Evolutionary conservation across 768 basidiomycete species (phyloP).

Genomic region (Pisolithus albus): DNA sequence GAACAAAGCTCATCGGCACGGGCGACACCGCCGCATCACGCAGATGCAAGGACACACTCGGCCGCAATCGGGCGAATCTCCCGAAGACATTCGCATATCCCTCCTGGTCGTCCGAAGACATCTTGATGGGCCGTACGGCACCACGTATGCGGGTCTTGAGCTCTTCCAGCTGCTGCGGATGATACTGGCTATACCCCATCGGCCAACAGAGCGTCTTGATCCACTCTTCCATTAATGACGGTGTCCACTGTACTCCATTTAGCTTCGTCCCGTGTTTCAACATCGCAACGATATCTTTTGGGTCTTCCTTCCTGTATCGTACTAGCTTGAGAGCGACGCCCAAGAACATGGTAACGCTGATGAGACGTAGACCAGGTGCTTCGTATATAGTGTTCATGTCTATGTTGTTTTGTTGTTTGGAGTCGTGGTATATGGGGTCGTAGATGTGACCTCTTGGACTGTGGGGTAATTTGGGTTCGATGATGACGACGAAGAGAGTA

Average conservation of each 20-base stretch:
- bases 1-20: too few relatives aligned
- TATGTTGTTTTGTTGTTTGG: constrained; percentile 44
- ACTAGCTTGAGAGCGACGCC: constrained; percentile 67
- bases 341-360: constrained; percentile 68
- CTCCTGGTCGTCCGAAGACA: constrained; percentile 13
- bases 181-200: constrained; percentile 54
- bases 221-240: constrained; percentile 50
- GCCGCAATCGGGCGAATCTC: constrained; percentile 2
- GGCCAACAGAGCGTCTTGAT: constrained; percentile 53
- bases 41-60: neutral
- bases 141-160: constrained; percentile 47
- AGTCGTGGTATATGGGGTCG: constrained; percentile 58
- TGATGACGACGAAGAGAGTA: neutral
- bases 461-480: neutral
- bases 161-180: constrained; percentile 35
- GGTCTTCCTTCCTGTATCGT: constrained; percentile 56
- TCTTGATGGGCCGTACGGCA: constrained; percentile 31
- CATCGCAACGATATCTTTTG: constrained; percentile 59
- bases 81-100: neutral
- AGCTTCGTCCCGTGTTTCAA: constrained; percentile 53
- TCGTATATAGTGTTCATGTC: constrained; percentile 50
- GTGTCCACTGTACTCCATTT: constrained; percentile 50
- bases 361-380: constrained; percentile 45
- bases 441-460: constrained; percentile 28
- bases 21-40: too few relatives aligned